These are phyloP conservation scores for Fibroporia radiculosa DNA, from an alignment of 768 basidiomycete genomes.

Conservation along the genomic window DNA sequence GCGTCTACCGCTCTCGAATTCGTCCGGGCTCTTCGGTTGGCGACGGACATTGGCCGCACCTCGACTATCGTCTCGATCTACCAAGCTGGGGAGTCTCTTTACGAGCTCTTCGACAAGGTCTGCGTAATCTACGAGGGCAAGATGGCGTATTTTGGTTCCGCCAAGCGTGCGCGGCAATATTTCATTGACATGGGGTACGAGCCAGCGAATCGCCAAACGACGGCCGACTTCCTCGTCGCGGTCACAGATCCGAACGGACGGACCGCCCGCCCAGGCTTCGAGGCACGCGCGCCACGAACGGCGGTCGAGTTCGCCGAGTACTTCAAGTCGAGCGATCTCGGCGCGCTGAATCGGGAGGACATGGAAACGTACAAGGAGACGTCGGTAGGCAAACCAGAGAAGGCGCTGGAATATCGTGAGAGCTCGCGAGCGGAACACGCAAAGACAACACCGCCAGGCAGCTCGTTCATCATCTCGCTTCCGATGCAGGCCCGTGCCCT, in stretches of 20 bases:
- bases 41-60: conserved; percentile 37
- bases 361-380: conserved; percentile 36
- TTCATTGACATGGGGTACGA: conserved; percentile 62
- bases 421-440: conserved; percentile 48
- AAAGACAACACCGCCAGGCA: conserved; percentile 31
- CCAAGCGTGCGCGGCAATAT: conserved; percentile 55
- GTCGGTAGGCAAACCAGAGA: conserved; percentile 38
- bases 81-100: conserved; percentile 69
- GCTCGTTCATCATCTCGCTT: conserved; percentile 28
- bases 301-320: conserved; percentile 45
- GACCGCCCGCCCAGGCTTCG: conserved; percentile 35
- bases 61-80: conserved; percentile 78
- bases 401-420: conserved; percentile 33
- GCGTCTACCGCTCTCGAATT: conserved; percentile 54
- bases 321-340: conserved; percentile 30
- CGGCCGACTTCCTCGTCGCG: conserved; percentile 50
- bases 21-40: conserved; percentile 45
- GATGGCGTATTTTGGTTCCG: conserved; percentile 70
- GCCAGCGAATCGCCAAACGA: conserved; percentile 48
- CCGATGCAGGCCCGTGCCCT: conserved; percentile 30
- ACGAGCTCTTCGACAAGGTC: conserved; percentile 69
- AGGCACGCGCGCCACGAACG: conserved; percentile 37
- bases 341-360: conserved; percentile 36
- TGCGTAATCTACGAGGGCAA: conserved; percentile 68
- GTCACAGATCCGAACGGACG: conserved; percentile 59